Base-by-base conservation (phyloP, 1,139 yeast species). In the Pneumocystis murina region DNA sequence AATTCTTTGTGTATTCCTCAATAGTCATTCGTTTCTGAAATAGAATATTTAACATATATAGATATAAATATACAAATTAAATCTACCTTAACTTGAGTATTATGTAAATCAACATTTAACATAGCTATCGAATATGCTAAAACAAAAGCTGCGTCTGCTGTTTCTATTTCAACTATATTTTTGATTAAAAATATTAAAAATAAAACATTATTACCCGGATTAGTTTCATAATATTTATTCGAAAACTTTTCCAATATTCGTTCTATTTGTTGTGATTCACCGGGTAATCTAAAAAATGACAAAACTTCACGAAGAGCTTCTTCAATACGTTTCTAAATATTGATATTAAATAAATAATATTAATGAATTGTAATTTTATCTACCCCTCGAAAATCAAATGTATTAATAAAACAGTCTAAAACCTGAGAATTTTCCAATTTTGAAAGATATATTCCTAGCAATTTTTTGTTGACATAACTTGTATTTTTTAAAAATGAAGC, bases 221-320 rank as follows among this genome's bases (percentile, higher is more conserved):
- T 38, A 6, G 70, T 70, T 24, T 70, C 75, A 62, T 75, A 87
- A 74, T 89, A 94, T 68, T 86, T 82, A 61, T 83, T 85, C 4
- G 96, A 91, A 75, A 94, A 92, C 28, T 83, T 79, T 71, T 91
- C 97, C 59, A 94, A 87, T 24, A 92, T 82, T 71, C 96, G 81
- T 73, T 91, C 97, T 72, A 94, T 92, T 72, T 89, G 96, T 71
- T 90, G 97, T 0, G 97, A 85, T 75, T 94, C 99, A 62, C 99
- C 99, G 0, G 98, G 98, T 64, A 94, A 79, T 73, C 99, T 82
- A 72, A 94, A 92, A 17, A 87, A 81, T 63, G 88, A 86, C 68
- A 94, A 78, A 67, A 94, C 75, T 63, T 88, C 80, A 69, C 99
- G 80, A 65, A 94, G 78, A 0, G 97, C 97, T 73, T 92, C 97